phyloP scores from a whole-genome alignment of 2,329 filamentous ascomycete species.

The Dothidotthia symphoricarpi region DNA sequence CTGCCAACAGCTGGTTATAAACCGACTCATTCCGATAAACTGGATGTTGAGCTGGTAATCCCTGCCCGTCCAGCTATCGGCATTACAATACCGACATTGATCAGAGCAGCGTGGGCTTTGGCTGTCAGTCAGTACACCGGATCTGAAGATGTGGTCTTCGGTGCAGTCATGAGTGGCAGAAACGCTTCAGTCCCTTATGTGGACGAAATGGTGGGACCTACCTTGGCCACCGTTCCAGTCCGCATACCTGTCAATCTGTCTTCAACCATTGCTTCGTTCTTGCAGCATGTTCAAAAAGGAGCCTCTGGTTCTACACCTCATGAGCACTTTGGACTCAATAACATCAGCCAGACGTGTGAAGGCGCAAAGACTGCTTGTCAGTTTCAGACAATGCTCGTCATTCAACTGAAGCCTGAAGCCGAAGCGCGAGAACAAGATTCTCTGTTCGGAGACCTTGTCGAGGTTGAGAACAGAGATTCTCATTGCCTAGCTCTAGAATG shows the following conservation, averaged over 20 bases:
- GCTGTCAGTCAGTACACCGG: conserved; percentile 13
- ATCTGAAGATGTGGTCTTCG: conserved; percentile 21
- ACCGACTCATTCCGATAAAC: conserved; percentile 2
- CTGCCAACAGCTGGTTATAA: conserved; percentile 6
- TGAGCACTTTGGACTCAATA: not conserved
- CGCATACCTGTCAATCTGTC: not conserved
- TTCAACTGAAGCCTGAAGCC: conserved; percentile 14
- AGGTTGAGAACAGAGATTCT: conserved; percentile 1
- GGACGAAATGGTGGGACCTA: conserved; percentile 18
- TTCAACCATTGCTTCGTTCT: not conserved
- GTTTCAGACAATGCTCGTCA: conserved; percentile 45
- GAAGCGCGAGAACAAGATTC: not conserved
- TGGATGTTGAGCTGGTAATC: not conserved
- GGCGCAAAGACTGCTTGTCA: conserved; percentile 30
- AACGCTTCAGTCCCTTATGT: conserved; percentile 15
- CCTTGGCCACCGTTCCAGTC: conserved; percentile 27
- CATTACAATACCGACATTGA: not conserved
- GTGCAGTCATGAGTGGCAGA: conserved; percentile 7
- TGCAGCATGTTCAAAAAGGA: not conserved
- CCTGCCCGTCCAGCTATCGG: not conserved
- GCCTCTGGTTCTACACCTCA: not conserved
- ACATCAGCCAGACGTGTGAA: not conserved
- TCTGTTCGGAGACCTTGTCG: conserved; percentile 1
- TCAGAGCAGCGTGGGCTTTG: conserved; percentile 24
- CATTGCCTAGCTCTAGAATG: conserved; percentile 1